Evolutionary conservation across 179 eudicot genomes (phyloP).

Genomic region (Silene coronaria): DNA sequence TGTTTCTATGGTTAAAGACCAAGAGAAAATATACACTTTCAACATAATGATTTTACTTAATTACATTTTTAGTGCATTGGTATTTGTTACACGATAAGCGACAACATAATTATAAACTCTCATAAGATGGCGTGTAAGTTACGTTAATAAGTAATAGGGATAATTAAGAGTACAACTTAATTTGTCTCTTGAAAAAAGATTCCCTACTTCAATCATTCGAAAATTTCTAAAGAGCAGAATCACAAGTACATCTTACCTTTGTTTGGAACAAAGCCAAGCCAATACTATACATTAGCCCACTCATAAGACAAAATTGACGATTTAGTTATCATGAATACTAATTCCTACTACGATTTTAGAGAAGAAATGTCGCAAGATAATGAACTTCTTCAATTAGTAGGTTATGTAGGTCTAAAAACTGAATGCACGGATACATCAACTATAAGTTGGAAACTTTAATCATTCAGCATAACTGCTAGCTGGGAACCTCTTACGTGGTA

Average conservation of each 20-base stretch:
- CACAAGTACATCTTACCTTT: background rate
- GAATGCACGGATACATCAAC: background rate
- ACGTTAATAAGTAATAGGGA: background rate
- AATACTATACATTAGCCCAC: background rate
- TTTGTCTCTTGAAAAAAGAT: background rate
- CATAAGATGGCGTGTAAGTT: background rate
- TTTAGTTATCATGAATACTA: background rate
- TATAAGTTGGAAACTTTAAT: background rate
- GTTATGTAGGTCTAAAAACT: background rate
- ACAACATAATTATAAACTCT: background rate
- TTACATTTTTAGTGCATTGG: background rate
- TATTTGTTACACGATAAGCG: background rate
- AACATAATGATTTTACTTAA: background rate
- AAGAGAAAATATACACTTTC: background rate
- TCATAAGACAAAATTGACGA: background rate
- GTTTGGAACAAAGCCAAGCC: background rate
- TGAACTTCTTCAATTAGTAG: background rate
- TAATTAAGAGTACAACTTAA: background rate
- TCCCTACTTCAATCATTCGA: background rate
- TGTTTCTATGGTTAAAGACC: background rate
- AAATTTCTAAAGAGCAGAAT: slow-evolving; percentile 5
- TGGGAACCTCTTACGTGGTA: background rate
- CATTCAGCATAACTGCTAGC: background rate
- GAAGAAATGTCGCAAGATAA: background rate
- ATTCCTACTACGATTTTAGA: background rate